phyloP scores from a whole-genome alignment of 495 filamentous ascomycete genomes.

The Trichoderma reesei region DNA sequence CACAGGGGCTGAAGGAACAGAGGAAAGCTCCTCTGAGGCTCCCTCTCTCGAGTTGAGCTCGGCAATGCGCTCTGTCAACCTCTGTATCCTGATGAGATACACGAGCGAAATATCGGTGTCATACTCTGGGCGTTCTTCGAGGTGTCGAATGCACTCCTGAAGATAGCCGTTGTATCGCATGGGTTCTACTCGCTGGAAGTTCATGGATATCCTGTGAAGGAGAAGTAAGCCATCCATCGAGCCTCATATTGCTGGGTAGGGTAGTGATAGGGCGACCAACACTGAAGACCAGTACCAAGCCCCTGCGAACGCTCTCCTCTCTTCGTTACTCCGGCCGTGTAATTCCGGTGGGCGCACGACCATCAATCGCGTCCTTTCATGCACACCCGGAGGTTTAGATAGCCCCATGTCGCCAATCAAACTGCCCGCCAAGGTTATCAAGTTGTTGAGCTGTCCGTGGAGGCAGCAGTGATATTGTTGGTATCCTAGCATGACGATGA shows the following conservation, averaged over 20 bases:
- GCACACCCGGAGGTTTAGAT: slow-evolving; percentile 24
- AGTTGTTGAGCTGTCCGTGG: slow-evolving; percentile 34
- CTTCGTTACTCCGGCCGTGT: slow-evolving; percentile 20
- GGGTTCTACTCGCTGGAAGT: slow-evolving; percentile 24
- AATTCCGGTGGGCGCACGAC: slow-evolving; percentile 14
- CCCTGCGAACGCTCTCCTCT: slow-evolving; percentile 26
- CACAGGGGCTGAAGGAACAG: slow-evolving; percentile 15
- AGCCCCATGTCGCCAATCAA: slow-evolving; percentile 37
- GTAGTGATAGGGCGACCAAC: neutral
- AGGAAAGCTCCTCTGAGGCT: slow-evolving; percentile 10
- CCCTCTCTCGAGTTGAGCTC: slow-evolving; percentile 19
- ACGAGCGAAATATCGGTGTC: slow-evolving; percentile 25
- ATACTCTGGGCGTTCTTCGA: slow-evolving; percentile 23
- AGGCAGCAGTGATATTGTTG: slow-evolving; percentile 32
- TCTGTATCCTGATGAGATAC: slow-evolving; percentile 27
- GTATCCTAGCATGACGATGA: slow-evolving; percentile 38
- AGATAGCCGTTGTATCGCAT: slow-evolving; percentile 27
- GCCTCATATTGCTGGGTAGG: slow-evolving; percentile 20
- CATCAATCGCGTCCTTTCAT: slow-evolving; percentile 17
- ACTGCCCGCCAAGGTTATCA: slow-evolving; percentile 35
- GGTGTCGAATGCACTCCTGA: slow-evolving; percentile 25
- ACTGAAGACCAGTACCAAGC: slow-evolving; percentile 33
- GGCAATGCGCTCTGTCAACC: slow-evolving; percentile 27
- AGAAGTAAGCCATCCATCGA: neutral
- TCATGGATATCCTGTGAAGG: slow-evolving; percentile 10